Evolutionary conservation across 2,329 filamentous ascomycete species (phyloP).

Genomic region (Pseudohalonectria lignicola): DNA sequence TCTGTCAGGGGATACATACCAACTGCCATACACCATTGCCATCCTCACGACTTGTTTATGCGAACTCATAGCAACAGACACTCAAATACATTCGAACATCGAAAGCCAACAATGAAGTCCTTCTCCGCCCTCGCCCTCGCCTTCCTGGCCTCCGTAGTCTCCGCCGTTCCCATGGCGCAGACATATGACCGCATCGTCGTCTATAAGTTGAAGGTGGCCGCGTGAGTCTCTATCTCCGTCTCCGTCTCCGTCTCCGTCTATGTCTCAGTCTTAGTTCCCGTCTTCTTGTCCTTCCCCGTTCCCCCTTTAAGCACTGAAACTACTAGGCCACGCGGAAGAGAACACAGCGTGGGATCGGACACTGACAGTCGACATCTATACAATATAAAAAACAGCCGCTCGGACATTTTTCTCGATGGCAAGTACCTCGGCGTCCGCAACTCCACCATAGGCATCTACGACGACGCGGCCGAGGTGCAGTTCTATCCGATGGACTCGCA

Average conservation of each 20-base stretch:
- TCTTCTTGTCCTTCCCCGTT: background rate
- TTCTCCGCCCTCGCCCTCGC: background rate
- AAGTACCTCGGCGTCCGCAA: slow-evolving; percentile 19
- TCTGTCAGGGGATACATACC: too few relatives aligned
- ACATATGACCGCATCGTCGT: background rate
- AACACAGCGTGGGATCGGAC: too few relatives aligned
- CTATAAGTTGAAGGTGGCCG: slow-evolving; percentile 5
- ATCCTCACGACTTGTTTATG: too few relatives aligned
- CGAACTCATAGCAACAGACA: too few relatives aligned
- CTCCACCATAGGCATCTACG: slow-evolving; percentile 20
- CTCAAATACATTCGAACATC: too few relatives aligned
- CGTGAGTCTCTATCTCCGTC: background rate
- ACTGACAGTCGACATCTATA: too few relatives aligned
- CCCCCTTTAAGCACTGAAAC: background rate
- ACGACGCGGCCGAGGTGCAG: slow-evolving; percentile 8
- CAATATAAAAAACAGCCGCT: background rate
- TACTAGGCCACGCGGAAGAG: too few relatives aligned
- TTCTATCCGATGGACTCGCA: slow-evolving; percentile 16
- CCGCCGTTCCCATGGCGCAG: background rate
- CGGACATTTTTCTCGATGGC: slow-evolving; percentile 14
- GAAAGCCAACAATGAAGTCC: slow-evolving; percentile 4
- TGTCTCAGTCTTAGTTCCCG: background rate
- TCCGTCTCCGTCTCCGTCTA: background rate
- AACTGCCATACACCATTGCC: too few relatives aligned
- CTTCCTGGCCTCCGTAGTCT: background rate